Percentiles rank a stretch among this genome's conserved stretches.
Evolutionary conservation across 1,284 basidiomycete species (phyloP).

Genomic region (Mycena sp.): DNA sequence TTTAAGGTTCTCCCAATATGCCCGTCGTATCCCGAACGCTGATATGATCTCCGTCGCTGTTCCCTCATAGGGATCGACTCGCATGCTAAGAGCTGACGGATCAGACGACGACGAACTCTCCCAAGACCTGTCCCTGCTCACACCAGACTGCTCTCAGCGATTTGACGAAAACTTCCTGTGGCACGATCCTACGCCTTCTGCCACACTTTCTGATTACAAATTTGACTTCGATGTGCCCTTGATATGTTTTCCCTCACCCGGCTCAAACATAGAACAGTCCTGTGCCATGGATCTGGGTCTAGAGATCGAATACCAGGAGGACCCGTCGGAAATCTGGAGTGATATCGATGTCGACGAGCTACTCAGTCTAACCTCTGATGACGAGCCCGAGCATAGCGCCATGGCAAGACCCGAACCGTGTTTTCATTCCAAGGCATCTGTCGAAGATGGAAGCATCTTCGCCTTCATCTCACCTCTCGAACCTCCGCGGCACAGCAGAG

Average conservation of each 20-base stretch:
- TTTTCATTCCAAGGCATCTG: no score
- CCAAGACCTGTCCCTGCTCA: conserved; percentile 21
- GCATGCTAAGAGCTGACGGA: background rate
- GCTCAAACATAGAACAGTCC: conserved; percentile 19
- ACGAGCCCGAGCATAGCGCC: background rate
- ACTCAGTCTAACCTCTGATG: conserved; percentile 14
- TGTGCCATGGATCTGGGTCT: conserved; percentile 12
- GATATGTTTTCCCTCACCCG: background rate
- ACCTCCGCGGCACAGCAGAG: no score
- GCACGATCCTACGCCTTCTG: background rate
- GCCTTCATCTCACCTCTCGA: no score
- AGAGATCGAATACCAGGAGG: no score
- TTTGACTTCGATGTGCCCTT: conserved; percentile 16
- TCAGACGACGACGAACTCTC: conserved; percentile 29
- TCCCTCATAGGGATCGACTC: conserved; percentile 16
- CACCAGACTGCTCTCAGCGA: conserved; percentile 22
- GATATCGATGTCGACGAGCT: conserved; percentile 14
- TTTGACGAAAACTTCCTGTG: conserved; percentile 29
- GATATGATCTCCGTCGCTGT: conserved; percentile 13
- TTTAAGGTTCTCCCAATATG: conserved; percentile 63
- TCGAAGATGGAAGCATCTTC: no score
- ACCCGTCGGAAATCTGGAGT: conserved; percentile 24
- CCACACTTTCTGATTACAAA: background rate
- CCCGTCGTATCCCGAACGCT: conserved; percentile 7
- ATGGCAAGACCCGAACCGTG: no score